Evolutionary conservation across 352 stramenopile species (phyloP).

Genomic region (Phytophthora vignae): DNA sequence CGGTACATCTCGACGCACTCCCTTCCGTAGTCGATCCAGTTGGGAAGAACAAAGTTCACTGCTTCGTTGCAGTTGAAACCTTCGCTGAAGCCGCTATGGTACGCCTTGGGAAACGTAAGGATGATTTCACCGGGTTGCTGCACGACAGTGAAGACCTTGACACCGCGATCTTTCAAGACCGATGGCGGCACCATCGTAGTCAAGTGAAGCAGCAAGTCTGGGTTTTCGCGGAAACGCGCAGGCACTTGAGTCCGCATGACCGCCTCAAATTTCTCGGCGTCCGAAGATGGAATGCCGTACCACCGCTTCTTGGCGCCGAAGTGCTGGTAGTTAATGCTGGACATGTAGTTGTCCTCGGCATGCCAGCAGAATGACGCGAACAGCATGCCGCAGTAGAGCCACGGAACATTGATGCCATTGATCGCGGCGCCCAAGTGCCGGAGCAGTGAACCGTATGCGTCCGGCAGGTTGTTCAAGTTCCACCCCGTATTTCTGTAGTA

Average conservation of each 20-base stretch:
- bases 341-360: slow-evolving; percentile 99
- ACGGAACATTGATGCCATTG: slow-evolving; percentile 98
- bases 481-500: slow-evolving; percentile 91
- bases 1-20: slow-evolving; percentile 79
- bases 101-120: slow-evolving; percentile 97
- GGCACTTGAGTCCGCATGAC: slow-evolving; percentile 59
- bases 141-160: slow-evolving; percentile 71
- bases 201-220: slow-evolving; percentile 76
- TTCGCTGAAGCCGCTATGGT: slow-evolving; percentile 97
- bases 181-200: slow-evolving; percentile 81
- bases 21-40: slow-evolving; percentile 86
- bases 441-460: slow-evolving; percentile 92
- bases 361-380: slow-evolving; percentile 99
- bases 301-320: slow-evolving; percentile 96
- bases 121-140: slow-evolving; percentile 96
- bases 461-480: slow-evolving; percentile 99
- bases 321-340: slow-evolving; percentile 99
- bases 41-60: slow-evolving; percentile 88
- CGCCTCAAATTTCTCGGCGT: slow-evolving; percentile 65
- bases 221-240: slow-evolving; percentile 67
- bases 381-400: slow-evolving; percentile 98
- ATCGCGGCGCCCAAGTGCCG: slow-evolving; percentile 94
- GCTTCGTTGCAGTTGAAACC: slow-evolving; percentile 95
- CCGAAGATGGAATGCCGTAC: slow-evolving; percentile 86
- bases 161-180: slow-evolving; percentile 45